These are phyloP conservation scores for Cymbidium sinense DNA, from an alignment of 106 monocot species.

Conservation along the genomic window DNA sequence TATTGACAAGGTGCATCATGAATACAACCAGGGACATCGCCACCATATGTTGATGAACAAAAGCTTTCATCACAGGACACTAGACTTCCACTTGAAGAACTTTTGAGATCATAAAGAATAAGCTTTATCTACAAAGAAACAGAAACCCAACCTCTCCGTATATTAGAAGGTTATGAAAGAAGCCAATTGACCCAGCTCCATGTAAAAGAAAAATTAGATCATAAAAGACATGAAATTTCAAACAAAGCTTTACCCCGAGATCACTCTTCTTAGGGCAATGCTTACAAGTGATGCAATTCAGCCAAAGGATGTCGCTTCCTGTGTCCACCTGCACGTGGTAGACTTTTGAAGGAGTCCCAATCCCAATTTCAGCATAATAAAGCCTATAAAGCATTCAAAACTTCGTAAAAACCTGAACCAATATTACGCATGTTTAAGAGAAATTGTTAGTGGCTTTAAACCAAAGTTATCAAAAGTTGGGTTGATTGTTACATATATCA, in stretches of 20 bases:
- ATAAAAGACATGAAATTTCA: background rate
- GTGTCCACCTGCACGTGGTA: conserved; percentile 62
- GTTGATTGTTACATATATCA: too few relatives aligned
- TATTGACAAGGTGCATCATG: conserved; percentile 34
- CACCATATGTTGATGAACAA: conserved; percentile 25
- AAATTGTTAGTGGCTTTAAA: background rate
- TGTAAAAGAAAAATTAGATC: background rate
- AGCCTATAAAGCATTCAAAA: conserved; percentile 17
- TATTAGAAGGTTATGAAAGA: background rate
- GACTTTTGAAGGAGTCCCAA: conserved; percentile 38
- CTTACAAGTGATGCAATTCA: conserved; percentile 43
- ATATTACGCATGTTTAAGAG: background rate
- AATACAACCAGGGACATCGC: conserved; percentile 18
- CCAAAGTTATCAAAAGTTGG: too few relatives aligned
- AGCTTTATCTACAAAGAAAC: conserved; percentile 24
- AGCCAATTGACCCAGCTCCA: background rate
- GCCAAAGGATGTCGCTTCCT: conserved; percentile 54
- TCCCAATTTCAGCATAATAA: conserved; percentile 43
- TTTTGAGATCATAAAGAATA: conserved; percentile 36
- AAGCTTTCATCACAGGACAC: conserved; percentile 40
- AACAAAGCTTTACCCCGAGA: conserved; percentile 22
- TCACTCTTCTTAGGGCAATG: conserved; percentile 42
- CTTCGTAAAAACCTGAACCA: background rate
- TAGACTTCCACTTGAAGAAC: conserved; percentile 18
- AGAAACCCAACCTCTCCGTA: background rate